Conservation (phyloP, 139 green algal species). For the Cymbomonas tetramitiformis region DNA sequence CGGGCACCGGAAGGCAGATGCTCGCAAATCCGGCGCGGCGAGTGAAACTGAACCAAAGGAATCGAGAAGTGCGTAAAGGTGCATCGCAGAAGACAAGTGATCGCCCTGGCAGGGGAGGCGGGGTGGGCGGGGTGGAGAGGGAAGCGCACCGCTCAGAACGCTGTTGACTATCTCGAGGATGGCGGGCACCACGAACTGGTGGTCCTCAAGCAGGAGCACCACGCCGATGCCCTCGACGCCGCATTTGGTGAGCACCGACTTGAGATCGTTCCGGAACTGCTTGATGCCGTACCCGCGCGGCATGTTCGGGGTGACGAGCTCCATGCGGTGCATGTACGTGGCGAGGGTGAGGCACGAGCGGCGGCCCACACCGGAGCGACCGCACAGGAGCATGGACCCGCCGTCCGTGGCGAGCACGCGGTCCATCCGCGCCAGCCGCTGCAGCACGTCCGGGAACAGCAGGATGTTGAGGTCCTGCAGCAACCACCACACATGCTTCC, state of each 20-base stretch:
- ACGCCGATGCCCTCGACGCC: constrained; percentile 39
- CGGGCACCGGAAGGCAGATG: too few relatives aligned
- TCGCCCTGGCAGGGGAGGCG: too few relatives aligned
- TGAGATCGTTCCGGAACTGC: constrained; percentile 48
- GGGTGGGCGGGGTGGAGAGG: too few relatives aligned
- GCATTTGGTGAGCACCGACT: constrained; percentile 39
- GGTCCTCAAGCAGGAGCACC: constrained; percentile 59
- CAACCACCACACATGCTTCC: too few relatives aligned
- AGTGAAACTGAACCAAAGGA: too few relatives aligned
- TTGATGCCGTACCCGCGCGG: constrained; percentile 38
- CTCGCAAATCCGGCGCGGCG: too few relatives aligned
- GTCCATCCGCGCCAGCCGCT: constrained; percentile 45
- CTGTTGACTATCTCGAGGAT: constrained; percentile 49
- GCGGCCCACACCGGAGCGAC: constrained; percentile 38
- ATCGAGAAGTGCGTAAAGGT: too few relatives aligned
- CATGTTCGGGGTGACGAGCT: constrained; percentile 40
- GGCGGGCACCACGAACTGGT: constrained; percentile 26
- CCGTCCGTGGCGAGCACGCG: constrained; percentile 35
- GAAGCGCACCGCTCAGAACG: not conserved
- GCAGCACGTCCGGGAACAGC: constrained; percentile 43
- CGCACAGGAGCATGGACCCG: constrained; percentile 46
- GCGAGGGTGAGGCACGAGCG: constrained; percentile 37
- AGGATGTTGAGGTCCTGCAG: constrained; percentile 44
- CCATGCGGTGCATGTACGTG: constrained; percentile 53
- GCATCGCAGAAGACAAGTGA: too few relatives aligned